These are phyloP conservation scores for Pugionium cornutum DNA, from an alignment of 345 rosid genomes.

Conservation along the genomic window DNA sequence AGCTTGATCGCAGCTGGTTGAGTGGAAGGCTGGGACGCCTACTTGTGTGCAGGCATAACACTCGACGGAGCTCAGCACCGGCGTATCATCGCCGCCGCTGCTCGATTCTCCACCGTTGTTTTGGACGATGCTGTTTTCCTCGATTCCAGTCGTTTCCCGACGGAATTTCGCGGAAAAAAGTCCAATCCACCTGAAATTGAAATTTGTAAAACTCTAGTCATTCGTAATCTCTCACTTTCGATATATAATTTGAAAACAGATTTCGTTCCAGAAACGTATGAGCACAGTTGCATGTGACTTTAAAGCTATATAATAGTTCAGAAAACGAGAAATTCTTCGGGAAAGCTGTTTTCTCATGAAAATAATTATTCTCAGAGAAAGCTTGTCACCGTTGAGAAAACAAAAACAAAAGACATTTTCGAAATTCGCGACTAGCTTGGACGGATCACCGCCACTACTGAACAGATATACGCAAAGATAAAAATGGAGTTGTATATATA, in stretches of 20 bases:
- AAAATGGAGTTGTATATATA: background rate
- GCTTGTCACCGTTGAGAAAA: conserved; percentile 1
- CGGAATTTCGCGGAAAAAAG: conserved; percentile 35
- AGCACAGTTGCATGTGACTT: conserved; percentile 25
- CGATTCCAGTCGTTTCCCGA: conserved; percentile 17
- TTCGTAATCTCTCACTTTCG: conserved; percentile 16
- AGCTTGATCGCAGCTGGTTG: conserved; percentile 90
- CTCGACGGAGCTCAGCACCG: conserved; percentile 54
- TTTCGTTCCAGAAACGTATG: background rate
- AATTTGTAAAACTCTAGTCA: background rate
- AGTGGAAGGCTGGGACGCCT: conserved; percentile 90
- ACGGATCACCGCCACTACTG: conserved; percentile 1
- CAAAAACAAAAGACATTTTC: background rate
- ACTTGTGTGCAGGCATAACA: conserved; percentile 95
- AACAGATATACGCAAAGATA: background rate
- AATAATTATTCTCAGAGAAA: background rate
- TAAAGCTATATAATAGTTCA: background rate
- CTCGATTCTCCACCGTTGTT: conserved; percentile 24
- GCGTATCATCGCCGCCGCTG: conserved; percentile 41
- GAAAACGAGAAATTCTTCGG: background rate
- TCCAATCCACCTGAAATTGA: conserved; percentile 42
- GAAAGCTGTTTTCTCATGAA: conserved; percentile 4
- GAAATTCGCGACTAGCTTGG: background rate
- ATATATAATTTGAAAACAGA: background rate
- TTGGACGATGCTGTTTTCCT: conserved; percentile 4